Conservation (phyloP, 1,284 basidiomycete genomes). For the Cutaneotrichosporon cutaneum region DNA sequence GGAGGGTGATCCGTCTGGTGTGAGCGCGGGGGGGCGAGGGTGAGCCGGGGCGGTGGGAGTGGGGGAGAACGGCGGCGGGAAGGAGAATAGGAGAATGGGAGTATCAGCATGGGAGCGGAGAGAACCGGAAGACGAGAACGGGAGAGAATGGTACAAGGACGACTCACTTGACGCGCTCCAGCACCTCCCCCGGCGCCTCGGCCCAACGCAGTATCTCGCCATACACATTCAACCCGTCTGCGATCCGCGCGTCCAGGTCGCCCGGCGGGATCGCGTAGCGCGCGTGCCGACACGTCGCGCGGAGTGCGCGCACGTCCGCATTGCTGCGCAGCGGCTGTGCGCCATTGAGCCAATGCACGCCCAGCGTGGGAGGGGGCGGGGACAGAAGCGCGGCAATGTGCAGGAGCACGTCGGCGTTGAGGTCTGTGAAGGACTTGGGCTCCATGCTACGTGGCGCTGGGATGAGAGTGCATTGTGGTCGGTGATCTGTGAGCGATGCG, state of each 20-base stretch:
- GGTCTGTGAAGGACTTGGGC: constrained; percentile 7
- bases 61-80: too few relatives aligned
- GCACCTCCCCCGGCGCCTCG: constrained; percentile 3
- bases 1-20: constrained; percentile 5
- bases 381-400: constrained; percentile 6
- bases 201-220: neutral
- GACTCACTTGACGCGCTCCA: constrained; percentile 4
- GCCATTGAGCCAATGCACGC: constrained; percentile 2
- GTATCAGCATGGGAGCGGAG: too few relatives aligned
- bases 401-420: constrained; percentile 15
- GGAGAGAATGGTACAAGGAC: too few relatives aligned
- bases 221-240: neutral
- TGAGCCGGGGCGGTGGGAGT: too few relatives aligned
- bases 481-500: too few relatives aligned
- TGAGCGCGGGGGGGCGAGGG: too few relatives aligned
- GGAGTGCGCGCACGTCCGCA: constrained; percentile 7
- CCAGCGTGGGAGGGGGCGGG: neutral
- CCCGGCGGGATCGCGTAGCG: neutral
- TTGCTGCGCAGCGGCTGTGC: neutral
- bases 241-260: neutral
- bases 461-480: too few relatives aligned
- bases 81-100: neutral
- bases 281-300: neutral
- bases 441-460: neutral
- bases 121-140: neutral